These are phyloP conservation scores for Letharia columbiana DNA, from an alignment of 495 filamentous ascomycete genomes.

Conservation along the genomic window DNA sequence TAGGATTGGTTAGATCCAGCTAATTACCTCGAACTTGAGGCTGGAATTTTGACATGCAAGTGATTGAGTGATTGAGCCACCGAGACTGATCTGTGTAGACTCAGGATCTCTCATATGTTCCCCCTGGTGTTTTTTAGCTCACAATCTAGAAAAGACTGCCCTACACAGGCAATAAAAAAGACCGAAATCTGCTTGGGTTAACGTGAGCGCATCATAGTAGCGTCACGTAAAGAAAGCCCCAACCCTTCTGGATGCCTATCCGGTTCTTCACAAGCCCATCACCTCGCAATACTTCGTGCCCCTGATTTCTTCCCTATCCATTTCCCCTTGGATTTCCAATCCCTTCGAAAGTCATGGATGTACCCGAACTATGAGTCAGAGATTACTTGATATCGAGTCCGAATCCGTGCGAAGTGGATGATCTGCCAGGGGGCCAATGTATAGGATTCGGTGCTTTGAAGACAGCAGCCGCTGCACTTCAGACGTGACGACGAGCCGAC, in stretches of 20 bases:
- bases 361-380: neutral
- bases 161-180: neutral
- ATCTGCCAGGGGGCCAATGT: neutral
- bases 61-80: too few relatives aligned
- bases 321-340: neutral
- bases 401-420: neutral
- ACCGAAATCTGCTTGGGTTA: neutral
- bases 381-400: neutral
- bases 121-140: neutral
- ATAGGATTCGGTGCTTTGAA: slow-evolving; percentile 9
- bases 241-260: neutral
- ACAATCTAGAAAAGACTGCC: neutral
- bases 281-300: neutral
- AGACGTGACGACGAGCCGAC: slow-evolving; percentile 11
- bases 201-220: neutral
- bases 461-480: slow-evolving; percentile 10
- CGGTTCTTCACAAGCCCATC: neutral
- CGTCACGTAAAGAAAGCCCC: neutral
- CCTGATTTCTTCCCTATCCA: neutral
- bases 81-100: neutral
- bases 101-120: neutral
- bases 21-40: neutral
- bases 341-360: neutral
- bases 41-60: neutral
- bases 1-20: neutral